A percentile compares a stretch with the other conserved stretches of the same genome.
These are phyloP conservation scores for Suillus fuscotomentosus DNA, from an alignment of 768 basidiomycete genomes.

Conservation along the genomic window DNA sequence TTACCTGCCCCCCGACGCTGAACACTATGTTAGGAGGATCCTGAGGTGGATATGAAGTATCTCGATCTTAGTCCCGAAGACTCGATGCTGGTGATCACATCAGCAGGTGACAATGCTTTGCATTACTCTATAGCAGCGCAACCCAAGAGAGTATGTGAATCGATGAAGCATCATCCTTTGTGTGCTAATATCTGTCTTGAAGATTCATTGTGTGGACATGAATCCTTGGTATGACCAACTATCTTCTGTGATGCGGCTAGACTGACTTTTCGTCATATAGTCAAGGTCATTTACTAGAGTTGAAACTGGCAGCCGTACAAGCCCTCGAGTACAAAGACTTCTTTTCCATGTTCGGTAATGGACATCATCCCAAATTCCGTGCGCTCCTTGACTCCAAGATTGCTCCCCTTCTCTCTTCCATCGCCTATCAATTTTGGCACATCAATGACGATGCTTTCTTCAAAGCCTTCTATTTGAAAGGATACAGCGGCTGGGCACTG, in stretches of 20 bases:
- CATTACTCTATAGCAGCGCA: constrained; percentile 72
- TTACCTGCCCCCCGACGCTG: constrained; percentile 3
- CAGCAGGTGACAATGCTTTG: constrained; percentile 77
- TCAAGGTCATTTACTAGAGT: constrained; percentile 76
- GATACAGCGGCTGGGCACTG: constrained; percentile 68
- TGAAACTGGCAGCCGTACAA: constrained; percentile 69
- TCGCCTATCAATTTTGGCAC: constrained; percentile 78
- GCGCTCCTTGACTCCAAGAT: constrained; percentile 57
- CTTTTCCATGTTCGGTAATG: constrained; percentile 66
- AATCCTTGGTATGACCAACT: constrained; percentile 50
- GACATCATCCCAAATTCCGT: constrained; percentile 59
- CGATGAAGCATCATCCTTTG: neutral
- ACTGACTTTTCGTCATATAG: constrained; percentile 25
- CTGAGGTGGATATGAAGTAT: constrained; percentile 66
- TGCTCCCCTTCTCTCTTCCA: constrained; percentile 66
- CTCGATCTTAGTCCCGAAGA: constrained; percentile 59
- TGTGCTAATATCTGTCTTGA: constrained; percentile 2
- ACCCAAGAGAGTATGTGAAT: constrained; percentile 46
- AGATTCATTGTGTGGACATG: constrained; percentile 74
- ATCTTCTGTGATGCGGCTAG: neutral
- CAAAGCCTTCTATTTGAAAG: constrained; percentile 62
- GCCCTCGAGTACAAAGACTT: constrained; percentile 58
- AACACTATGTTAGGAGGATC: constrained; percentile 55
- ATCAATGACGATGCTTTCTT: constrained; percentile 49
- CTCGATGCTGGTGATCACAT: constrained; percentile 71